A percentile compares a stretch with the other conserved stretches of the same genome.
These are phyloP conservation scores for Wallemia hederae DNA, from an alignment of 1,284 basidiomycete species.

Conservation along the genomic window DNA sequence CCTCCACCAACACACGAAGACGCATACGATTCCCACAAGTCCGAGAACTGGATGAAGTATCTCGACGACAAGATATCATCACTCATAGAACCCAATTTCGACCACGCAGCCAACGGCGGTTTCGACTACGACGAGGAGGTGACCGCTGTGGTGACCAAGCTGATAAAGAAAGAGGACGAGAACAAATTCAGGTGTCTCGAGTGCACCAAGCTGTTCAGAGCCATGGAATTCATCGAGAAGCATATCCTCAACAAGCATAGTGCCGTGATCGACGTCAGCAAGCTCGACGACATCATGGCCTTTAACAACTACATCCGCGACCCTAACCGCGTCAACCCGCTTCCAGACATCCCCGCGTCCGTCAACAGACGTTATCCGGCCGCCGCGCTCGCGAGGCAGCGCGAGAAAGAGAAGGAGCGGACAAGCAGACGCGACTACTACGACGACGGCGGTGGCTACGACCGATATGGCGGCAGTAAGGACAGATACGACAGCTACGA, in stretches of 20 bases:
- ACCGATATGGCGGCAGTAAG: no score
- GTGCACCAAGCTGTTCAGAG: constrained; percentile 83
- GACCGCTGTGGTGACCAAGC: constrained; percentile 37
- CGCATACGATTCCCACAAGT: constrained; percentile 6
- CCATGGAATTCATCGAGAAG: constrained; percentile 77
- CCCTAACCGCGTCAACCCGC: constrained; percentile 7
- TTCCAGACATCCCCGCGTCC: not conserved
- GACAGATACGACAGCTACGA: no score
- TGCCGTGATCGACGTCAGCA: constrained; percentile 8
- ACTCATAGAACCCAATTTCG: not conserved
- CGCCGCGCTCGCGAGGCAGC: no score
- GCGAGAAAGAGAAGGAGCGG: not conserved
- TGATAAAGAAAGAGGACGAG: constrained; percentile 76
- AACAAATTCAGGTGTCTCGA: constrained; percentile 82
- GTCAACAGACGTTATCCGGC: not conserved
- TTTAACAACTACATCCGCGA: constrained; percentile 9
- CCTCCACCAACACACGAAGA: constrained; percentile 23
- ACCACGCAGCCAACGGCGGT: not conserved
- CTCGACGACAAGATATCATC: not conserved
- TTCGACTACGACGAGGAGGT: constrained; percentile 30
- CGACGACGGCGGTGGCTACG: not conserved
- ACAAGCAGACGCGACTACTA: constrained; percentile 2
- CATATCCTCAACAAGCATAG: constrained; percentile 13
- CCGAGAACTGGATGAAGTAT: not conserved
- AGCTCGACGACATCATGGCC: constrained; percentile 8